These are phyloP conservation scores for Puccinellia tenuiflora DNA, from an alignment of 176 grass and related monocot genomes.

Conservation along the genomic window DNA sequence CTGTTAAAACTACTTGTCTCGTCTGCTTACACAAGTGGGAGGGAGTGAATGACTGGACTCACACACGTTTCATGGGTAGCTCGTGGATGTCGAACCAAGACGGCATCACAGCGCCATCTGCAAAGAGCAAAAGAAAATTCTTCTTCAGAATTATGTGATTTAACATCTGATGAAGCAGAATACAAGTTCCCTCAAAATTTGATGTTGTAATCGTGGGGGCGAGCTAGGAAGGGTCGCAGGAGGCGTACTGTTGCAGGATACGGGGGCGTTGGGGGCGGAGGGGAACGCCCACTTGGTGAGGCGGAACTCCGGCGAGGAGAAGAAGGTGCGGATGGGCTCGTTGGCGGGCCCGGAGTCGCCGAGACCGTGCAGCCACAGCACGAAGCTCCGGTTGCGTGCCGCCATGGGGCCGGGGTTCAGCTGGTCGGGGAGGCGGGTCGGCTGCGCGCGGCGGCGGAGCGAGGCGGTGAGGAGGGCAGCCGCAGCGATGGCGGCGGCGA, in stretches of 20 bases:
- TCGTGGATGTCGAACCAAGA: conserved; percentile 95
- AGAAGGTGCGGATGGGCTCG: conserved; percentile 80
- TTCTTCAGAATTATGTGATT: background rate
- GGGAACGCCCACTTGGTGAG: conserved; percentile 73
- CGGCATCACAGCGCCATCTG: conserved; percentile 78
- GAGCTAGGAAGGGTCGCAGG: background rate
- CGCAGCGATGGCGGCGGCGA: too few relatives aligned
- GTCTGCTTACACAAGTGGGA: background rate
- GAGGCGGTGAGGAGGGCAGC: conserved; percentile 37
- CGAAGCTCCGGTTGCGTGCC: conserved; percentile 54
- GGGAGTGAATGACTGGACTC: conserved; percentile 23
- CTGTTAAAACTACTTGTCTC: background rate
- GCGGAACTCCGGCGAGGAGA: conserved; percentile 68
- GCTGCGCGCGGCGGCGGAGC: conserved; percentile 26
- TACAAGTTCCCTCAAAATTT: background rate
- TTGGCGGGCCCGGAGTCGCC: conserved; percentile 89
- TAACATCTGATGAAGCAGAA: background rate
- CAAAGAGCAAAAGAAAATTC: background rate
- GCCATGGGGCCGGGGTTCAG: conserved; percentile 7
- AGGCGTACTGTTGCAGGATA: conserved; percentile 71
- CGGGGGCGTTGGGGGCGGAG: conserved; percentile 57
- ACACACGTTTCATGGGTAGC: conserved; percentile 63
- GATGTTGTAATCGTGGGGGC: background rate
- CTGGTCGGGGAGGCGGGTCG: background rate
- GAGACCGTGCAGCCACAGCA: conserved; percentile 88